These are phyloP conservation scores for Udeniomyces megalosporus DNA, from an alignment of 768 basidiomycete genomes.

Conservation along the genomic window DNA sequence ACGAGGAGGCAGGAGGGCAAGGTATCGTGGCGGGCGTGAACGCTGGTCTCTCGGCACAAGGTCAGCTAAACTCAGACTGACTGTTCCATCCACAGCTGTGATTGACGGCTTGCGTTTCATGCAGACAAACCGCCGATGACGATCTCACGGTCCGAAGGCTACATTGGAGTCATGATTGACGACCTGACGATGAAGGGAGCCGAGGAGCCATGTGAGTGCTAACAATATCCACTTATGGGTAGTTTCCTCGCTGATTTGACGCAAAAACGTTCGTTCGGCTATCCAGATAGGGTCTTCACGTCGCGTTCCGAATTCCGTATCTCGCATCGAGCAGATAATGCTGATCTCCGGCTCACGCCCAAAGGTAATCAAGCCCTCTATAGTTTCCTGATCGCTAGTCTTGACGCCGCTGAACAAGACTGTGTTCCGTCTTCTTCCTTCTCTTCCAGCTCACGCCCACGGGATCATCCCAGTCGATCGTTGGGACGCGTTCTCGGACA, in stretches of 20 bases:
- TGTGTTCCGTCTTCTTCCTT: background rate
- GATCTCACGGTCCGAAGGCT: constrained; percentile 69
- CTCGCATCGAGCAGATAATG: constrained; percentile 75
- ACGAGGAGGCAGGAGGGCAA: constrained; percentile 86
- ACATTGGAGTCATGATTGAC: constrained; percentile 79
- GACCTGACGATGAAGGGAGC: constrained; percentile 76
- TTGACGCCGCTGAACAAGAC: too few relatives aligned
- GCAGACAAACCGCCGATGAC: constrained; percentile 39
- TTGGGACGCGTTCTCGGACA: background rate
- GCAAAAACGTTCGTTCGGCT: background rate
- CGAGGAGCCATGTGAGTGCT: constrained; percentile 69
- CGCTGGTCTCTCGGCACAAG: constrained; percentile 53
- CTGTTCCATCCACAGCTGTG: background rate
- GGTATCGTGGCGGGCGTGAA: constrained; percentile 78
- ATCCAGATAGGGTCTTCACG: constrained; percentile 79
- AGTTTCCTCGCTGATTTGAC: too few relatives aligned
- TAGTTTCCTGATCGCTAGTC: background rate
- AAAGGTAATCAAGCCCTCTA: too few relatives aligned
- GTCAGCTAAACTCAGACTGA: constrained; percentile 12
- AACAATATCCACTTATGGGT: too few relatives aligned
- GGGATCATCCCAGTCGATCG: constrained; percentile 6
- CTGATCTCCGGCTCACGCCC: constrained; percentile 63
- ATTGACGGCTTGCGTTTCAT: background rate
- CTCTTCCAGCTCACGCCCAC: constrained; percentile 22
- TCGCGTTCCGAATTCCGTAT: constrained; percentile 80